Conservation (phyloP, 108 stramenopile genomes). For the Cyclotella baltica region DNA sequence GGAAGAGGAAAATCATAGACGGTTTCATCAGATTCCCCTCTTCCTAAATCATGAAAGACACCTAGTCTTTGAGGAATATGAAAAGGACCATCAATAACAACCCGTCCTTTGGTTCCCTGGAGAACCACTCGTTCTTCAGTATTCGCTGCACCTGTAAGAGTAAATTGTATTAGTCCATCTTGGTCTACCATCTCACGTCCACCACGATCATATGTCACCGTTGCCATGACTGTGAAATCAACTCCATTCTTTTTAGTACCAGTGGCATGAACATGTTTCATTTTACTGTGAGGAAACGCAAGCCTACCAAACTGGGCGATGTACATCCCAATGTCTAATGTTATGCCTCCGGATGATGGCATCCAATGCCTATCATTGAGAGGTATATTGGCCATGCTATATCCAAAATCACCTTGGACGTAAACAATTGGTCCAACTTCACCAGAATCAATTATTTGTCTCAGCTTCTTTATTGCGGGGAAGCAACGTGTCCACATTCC, state of each 20-base stretch:
- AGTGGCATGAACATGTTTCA: constrained; percentile 48
- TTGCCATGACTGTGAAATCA: constrained; percentile 47
- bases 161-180: constrained; percentile 59
- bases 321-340: constrained; percentile 64
- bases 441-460: constrained; percentile 40
- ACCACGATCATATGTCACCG: constrained; percentile 32
- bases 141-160: constrained; percentile 56
- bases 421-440: constrained; percentile 58
- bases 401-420: constrained; percentile 64
- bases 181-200: not conserved
- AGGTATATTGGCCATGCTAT: constrained; percentile 15
- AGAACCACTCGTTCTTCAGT: constrained; percentile 56
- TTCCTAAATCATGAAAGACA: constrained; percentile 49
- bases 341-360: constrained; percentile 51
- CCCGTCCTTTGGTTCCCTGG: constrained; percentile 64
- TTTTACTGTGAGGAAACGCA: constrained; percentile 32
- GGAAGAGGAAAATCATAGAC: constrained; percentile 55
- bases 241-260: constrained; percentile 58
- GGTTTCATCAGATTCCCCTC: constrained; percentile 43
- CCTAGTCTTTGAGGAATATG: constrained; percentile 66
- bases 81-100: constrained; percentile 63
- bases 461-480: constrained; percentile 60
- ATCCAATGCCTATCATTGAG: constrained; percentile 56
- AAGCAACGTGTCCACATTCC: constrained; percentile 70
- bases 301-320: constrained; percentile 56